Base-by-base conservation (phyloP, 2,329 filamentous ascomycete species). In the Aphanoascus verrucosus region DNA sequence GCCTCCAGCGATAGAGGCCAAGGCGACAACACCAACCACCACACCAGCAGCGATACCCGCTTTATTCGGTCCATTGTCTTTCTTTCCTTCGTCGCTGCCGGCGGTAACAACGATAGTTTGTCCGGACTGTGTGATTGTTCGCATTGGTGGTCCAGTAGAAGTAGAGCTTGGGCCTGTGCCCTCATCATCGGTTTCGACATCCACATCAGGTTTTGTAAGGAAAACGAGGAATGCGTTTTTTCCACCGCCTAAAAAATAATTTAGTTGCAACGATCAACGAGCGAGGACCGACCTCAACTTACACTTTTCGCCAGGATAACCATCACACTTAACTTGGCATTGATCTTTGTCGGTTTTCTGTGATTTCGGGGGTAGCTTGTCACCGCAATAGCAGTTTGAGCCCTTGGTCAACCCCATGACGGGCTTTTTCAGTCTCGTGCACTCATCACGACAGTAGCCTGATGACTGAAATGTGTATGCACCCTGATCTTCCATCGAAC, bases 41-140 rank as follows among this genome's bases (percentile, higher is more conserved):
- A 88, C 86, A 56, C 91, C 91, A 8, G 84, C 91, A 15, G 86
- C 89, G 60, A 97, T 90, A 47, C 85, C 88, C 38, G 82, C 86
- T n/a, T 82, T 86, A 65, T 84, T 90, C n/a, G 83, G 74, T 7
- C 75, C 72, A 50, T 65, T 59, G 17, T 66, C 65, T 15, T 61
- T 60, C 12, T 50, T 49, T 19, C 6, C 43, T 20, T 19, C 31
- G 12, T 49, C 47, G 38, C 42, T 50, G 1, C 53, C 37, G 17
- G 62, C 56, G 1, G 68, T 61, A 53, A 65, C 51, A 50, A 63
- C 56, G 43, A 58, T 57, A 7, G 58, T 60, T 49, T 54, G 48
- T 6, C 57, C 49, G 35, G 41, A 54, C 12, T 60, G 58, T 7
- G 61, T 59, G 14, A 61, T 60, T 5, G 62, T 55, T 78, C 72